Conservation (phyloP, 345 rosid species). For the Mallotus nudiflorus region DNA sequence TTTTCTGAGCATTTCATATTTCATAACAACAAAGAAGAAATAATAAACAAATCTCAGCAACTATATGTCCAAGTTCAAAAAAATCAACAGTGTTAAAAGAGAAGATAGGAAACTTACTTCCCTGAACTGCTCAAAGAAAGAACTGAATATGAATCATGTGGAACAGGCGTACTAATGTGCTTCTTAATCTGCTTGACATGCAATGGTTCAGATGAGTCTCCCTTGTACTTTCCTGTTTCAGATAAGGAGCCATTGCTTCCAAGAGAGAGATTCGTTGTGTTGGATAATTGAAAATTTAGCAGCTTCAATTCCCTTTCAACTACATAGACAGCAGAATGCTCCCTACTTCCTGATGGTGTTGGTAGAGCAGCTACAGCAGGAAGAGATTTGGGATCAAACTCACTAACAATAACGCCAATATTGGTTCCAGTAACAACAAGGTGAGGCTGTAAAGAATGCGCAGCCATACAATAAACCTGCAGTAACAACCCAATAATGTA, state of each 20-base stretch:
- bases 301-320: conserved; percentile 89
- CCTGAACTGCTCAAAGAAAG: conserved; percentile 97
- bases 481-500: conserved; percentile 25
- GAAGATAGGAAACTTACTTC: conserved; percentile 57
- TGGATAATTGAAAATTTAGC: conserved; percentile 84
- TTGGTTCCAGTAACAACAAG: conserved; percentile 96
- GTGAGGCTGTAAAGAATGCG: conserved; percentile 97
- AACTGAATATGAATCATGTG: conserved; percentile 93
- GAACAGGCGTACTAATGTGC: conserved; percentile 93
- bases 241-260: conserved; percentile 86
- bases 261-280: conserved; percentile 74
- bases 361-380: conserved; percentile 91
- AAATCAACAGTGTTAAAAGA: conserved; percentile 4
- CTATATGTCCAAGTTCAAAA: not conserved
- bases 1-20: not conserved
- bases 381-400: conserved; percentile 91
- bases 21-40: not conserved
- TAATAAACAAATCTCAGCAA: not conserved
- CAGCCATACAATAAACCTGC: conserved; percentile 98
- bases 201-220: conserved; percentile 69
- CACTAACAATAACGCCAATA: conserved; percentile 89
- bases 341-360: conserved; percentile 77
- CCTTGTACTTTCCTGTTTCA: conserved; percentile 79
- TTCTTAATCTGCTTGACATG: conserved; percentile 83
- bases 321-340: conserved; percentile 86